phyloP scores from a whole-genome alignment of 345 rosid species.

The Trapa incisa region DNA sequence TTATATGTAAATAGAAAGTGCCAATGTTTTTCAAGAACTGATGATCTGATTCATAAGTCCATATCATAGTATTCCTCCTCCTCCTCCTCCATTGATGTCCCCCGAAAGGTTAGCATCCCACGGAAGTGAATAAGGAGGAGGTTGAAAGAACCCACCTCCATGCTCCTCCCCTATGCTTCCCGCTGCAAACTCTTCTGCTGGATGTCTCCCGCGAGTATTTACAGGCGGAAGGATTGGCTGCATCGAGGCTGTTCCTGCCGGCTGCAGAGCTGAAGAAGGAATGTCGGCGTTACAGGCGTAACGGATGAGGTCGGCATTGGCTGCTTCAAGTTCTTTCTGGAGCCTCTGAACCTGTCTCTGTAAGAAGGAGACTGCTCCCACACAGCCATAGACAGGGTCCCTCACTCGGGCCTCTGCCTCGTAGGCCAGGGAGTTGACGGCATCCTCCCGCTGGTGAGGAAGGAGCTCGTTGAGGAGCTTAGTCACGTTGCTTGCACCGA shows the following conservation, averaged over 20 bases:
- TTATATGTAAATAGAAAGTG: background rate
- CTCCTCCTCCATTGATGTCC: slow-evolving; percentile 40
- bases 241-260: background rate
- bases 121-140: slow-evolving; percentile 18
- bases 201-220: slow-evolving; percentile 2
- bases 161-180: slow-evolving; percentile 4
- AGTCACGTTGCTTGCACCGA: slow-evolving; percentile 89
- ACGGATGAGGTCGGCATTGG: slow-evolving; percentile 74
- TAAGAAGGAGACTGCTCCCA: slow-evolving; percentile 78
- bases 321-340: slow-evolving; percentile 80
- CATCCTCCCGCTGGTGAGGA: slow-evolving; percentile 91
- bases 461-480: slow-evolving; percentile 81
- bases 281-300: slow-evolving; percentile 23
- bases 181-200: slow-evolving; percentile 1
- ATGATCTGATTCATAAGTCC: background rate
- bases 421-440: slow-evolving; percentile 83
- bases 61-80: slow-evolving; percentile 3
- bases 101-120: slow-evolving; percentile 31
- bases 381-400: slow-evolving; percentile 88
- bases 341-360: slow-evolving; percentile 84
- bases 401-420: slow-evolving; percentile 93
- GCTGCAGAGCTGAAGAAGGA: slow-evolving; percentile 7
- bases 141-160: slow-evolving; percentile 15
- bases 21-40: background rate
- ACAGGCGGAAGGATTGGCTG: background rate